Base-by-base conservation (phyloP, 2,329 filamentous ascomycete genomes). In the Xylariaceae sp. region DNA sequence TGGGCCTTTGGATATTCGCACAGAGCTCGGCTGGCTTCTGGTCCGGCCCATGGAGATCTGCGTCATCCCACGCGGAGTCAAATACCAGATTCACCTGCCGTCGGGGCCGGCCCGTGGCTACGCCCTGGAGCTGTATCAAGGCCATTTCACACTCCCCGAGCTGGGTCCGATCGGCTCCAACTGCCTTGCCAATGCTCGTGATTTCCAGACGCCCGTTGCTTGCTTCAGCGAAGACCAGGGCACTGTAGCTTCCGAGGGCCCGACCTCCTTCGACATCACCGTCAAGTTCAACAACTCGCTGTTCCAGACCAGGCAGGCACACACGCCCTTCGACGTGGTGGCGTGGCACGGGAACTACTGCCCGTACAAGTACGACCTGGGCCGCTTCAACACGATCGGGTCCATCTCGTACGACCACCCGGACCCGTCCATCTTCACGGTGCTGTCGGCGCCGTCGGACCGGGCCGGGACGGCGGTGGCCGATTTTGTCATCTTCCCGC, bases 321-420 rank as follows among this genome's bases (percentile, higher is more conserved):
- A 83, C 51, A 77, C 72, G 0, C 79, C 79, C 0, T 83, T 81
- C 47, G 77, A 83, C 44, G 68, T 83, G 3, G 78, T 83, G 10
- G 77, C 75, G n/a, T 83, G 78, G 77, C 78, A 83, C 46, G 79
- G 79, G 13, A 77, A 72, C 39, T 83, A 82, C 55, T 77, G 77
- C 40, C 79, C 79, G 0, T 83, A 77, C 61, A 83, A 83, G 54
- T 83, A 83, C 53, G 78, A 82, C 44, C 64, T 83, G 0, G 77
- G 75, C 25, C 72, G 77, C 17, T 83, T 82, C 59, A 79, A 76
- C 51, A 74, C 72, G 26, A 75, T 83, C 25, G 79, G 79, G 4
- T 74, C 67, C 13, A 75, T 80, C 40, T 80, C 75, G 6, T 80
- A 70, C 46, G 79, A 83, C 46, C 79, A 83, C 45, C 77, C 77